Base-by-base conservation (phyloP, 257 asterid species). In the Osmanthus fragrans region DNA sequence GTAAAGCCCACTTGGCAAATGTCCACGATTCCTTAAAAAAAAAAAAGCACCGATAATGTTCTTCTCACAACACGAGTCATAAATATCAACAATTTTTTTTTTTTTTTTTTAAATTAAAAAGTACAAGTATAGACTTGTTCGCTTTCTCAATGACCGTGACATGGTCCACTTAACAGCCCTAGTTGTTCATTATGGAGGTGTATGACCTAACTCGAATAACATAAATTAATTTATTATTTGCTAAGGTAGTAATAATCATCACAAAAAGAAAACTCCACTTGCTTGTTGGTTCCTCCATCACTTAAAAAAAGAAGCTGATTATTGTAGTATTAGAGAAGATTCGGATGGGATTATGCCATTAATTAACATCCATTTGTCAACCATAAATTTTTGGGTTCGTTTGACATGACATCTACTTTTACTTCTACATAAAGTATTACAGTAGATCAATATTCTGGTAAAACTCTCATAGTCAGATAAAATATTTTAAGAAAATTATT, bases 261-360 rank as follows among this genome's bases (percentile, higher is more conserved):
- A 70, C 7, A 56, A 83, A 79, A 76, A 72, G 67, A 73, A 68
- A 21, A 30, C 73, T 70, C 82, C 84, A 83, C 86, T 83, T 73
- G 40, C 65, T 42, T 25, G 76, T 39, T 83, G 86, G 81, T 68
- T 83, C 81, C 86, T 83, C 83, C 83, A 83, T 72, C 79, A 80
- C 79, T 72, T 66, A 56, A 42, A 76, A 83, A 58, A 63, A 68
- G 81, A 74, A 72, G 75, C 73, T 73, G 42, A 72, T 29, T 78
- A 64, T 70, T 54, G 18, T 65, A 67, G 74, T 67, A 79, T 73
- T 75, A 42, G 67, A 83, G 78, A 83, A 76, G 79, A 76, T 83
- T 72, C 82, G 84, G 47, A 34, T 72, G 23, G 36, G 74, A 68
- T 76, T 83, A 76, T 69, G 71, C 65, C 76, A 76, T 56, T 83